A percentile compares a stretch with the other conserved stretches of the same genome.
phyloP scores from a whole-genome alignment of 1,284 basidiomycete species.

The Ustilago xerochloae region DNA sequence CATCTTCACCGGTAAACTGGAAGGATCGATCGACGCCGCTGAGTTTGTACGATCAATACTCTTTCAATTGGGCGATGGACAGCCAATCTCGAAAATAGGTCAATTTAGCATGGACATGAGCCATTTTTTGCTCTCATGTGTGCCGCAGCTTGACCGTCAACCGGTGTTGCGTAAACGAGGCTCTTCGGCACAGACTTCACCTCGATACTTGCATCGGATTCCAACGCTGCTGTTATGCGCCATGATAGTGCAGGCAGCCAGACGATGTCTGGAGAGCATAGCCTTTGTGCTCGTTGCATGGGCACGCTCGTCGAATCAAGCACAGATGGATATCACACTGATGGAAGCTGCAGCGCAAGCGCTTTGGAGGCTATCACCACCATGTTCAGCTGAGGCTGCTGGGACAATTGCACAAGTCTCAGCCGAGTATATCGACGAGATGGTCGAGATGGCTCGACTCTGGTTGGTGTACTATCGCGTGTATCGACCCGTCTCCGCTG shows the following conservation, averaged over 20 bases:
- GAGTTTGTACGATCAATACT: background rate
- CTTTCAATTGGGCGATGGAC: background rate
- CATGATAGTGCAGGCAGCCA: slow-evolving; percentile 20
- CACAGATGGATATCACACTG: background rate
- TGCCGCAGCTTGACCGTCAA: slow-evolving; percentile 20
- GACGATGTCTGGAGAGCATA: slow-evolving; percentile 14
- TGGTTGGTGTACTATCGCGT: slow-evolving; percentile 32
- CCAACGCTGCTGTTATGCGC: slow-evolving; percentile 19
- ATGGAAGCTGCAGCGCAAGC: slow-evolving; percentile 18
- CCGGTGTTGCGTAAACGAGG: slow-evolving; percentile 1
- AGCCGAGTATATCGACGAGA: slow-evolving; percentile 21
- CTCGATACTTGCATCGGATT: slow-evolving; percentile 8
- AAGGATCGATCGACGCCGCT: slow-evolving; percentile 3
- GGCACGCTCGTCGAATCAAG: slow-evolving; percentile 3
- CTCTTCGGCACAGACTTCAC: background rate
- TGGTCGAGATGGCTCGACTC: slow-evolving; percentile 17
- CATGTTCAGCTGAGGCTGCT: background rate
- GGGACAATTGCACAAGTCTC: slow-evolving; percentile 10
- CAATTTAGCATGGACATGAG: background rate
- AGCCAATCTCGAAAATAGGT: slow-evolving; percentile 2
- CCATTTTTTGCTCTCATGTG: slow-evolving; percentile 8
- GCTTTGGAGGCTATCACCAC: background rate
- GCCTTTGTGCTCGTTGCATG: slow-evolving; percentile 19
- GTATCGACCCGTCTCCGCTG: slow-evolving; percentile 15
- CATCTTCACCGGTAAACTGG: slow-evolving; percentile 5